These are phyloP conservation scores for Trichoderma lentiforme DNA, from an alignment of 2,329 filamentous ascomycete genomes.

Conservation along the genomic window DNA sequence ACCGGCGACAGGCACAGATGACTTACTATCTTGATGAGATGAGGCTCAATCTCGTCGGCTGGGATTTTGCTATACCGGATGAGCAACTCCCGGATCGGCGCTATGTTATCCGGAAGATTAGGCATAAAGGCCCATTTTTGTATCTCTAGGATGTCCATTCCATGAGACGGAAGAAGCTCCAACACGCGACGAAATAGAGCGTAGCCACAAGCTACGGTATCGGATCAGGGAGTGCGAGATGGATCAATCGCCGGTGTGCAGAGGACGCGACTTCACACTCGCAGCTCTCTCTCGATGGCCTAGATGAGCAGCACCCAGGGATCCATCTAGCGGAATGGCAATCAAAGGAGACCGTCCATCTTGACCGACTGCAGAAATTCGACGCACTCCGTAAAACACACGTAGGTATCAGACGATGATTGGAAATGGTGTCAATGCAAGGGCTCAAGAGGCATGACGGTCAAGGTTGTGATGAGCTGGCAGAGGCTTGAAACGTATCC, in stretches of 20 bases:
- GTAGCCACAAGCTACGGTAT: neutral
- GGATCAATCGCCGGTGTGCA: conserved; percentile 16
- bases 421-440: neutral
- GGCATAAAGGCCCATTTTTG: conserved; percentile 38
- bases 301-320: neutral
- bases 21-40: conserved; percentile 37
- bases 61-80: conserved; percentile 39
- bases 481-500: neutral
- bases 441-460: neutral
- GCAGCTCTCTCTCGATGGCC: neutral
- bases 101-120: conserved; percentile 37
- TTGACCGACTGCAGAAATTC: neutral
- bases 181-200: neutral
- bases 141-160: conserved; percentile 36
- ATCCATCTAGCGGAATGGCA: neutral
- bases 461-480: conserved; percentile 8
- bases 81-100: conserved; percentile 36
- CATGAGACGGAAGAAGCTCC: neutral
- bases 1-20: neutral
- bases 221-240: neutral
- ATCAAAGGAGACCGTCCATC: conserved; percentile 3
- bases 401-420: neutral
- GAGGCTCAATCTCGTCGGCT: conserved; percentile 33
- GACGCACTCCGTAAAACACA: neutral
- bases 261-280: neutral